Conservation (phyloP, 225 moss, liverwort and hornwort genomes). For the Bryoerythrophyllum caledonicum region DNA sequence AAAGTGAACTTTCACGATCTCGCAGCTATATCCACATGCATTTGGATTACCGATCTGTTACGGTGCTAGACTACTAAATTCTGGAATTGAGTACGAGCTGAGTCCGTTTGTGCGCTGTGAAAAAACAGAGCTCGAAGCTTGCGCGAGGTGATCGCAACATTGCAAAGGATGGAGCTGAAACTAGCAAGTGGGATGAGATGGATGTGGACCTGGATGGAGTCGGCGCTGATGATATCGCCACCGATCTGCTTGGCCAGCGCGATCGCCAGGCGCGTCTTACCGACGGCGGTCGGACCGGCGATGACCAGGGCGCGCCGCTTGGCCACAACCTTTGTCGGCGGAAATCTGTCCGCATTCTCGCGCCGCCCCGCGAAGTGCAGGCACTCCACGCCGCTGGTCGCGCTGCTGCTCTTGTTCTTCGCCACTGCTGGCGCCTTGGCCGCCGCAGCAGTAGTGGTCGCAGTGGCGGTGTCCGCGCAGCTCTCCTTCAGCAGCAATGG, state of each 20-base stretch:
- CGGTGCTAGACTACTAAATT: background rate
- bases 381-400: background rate
- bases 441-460: no score
- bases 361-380: conserved; percentile 32
- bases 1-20: background rate
- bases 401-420: background rate
- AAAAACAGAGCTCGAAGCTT: background rate
- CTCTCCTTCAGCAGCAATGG: conserved; percentile 11
- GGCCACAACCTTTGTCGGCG: conserved; percentile 10
- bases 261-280: conserved; percentile 55
- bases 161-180: background rate
- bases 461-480: conserved; percentile 1
- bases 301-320: conserved; percentile 47
- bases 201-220: conserved; percentile 50
- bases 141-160: background rate
- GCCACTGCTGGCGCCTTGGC: background rate
- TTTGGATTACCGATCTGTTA: background rate
- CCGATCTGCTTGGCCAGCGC: conserved; percentile 49
- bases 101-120: background rate
- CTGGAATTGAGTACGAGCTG: background rate
- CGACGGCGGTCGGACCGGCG: conserved; percentile 61
- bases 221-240: conserved; percentile 66
- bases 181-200: no score
- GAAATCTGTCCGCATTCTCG: conserved; percentile 22
- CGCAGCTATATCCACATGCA: background rate